Evolutionary conservation across 2,329 filamentous ascomycete genomes (phyloP).

Genomic region (Setomelanomma holmii): DNA sequence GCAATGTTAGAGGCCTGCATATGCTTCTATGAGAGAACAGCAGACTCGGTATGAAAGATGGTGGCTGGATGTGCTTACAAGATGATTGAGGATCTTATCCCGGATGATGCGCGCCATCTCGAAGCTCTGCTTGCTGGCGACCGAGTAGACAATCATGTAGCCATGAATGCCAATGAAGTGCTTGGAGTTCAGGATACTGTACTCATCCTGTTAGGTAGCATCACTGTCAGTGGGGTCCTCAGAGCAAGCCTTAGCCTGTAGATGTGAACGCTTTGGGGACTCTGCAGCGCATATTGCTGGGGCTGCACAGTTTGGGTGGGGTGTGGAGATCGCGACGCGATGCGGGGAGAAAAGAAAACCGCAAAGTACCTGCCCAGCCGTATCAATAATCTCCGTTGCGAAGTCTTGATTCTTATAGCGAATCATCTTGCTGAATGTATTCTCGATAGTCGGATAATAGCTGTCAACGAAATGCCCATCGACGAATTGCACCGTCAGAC

Average conservation of each 20-base stretch:
- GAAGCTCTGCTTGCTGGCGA: conserved; percentile 90
- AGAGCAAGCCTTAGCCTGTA: conserved; percentile 9
- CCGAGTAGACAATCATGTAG: conserved; percentile 98
- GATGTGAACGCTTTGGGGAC: background rate
- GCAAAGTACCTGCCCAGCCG: conserved; percentile 80
- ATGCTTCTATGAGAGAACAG: background rate
- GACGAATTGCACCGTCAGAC: conserved; percentile 94
- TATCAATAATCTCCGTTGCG: conserved; percentile 97
- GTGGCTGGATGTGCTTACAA: conserved; percentile 64
- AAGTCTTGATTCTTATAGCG: conserved; percentile 92
- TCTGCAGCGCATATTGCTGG: background rate
- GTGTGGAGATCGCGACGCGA: conserved; percentile 21
- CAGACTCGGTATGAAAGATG: conserved; percentile 4
- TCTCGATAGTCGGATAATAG: conserved; percentile 99
- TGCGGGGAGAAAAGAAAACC: conserved; percentile 27
- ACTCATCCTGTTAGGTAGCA: conserved; percentile 75
- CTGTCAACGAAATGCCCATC: conserved; percentile 98
- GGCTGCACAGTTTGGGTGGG: conserved; percentile 9
- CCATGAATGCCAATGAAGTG: conserved; percentile 99
- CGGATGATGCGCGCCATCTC: conserved; percentile 97
- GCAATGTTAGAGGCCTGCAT: conserved; percentile 12
- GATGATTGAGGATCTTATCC: conserved; percentile 95
- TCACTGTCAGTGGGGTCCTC: conserved; percentile 30
- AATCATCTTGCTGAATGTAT: conserved; percentile 97
- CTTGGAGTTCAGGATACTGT: conserved; percentile 97